Evolutionary conservation across 495 filamentous ascomycete species (phyloP), one percentile per base, ranked within the genome.

Genomic region (Mytilinidion resinicola): DNA sequence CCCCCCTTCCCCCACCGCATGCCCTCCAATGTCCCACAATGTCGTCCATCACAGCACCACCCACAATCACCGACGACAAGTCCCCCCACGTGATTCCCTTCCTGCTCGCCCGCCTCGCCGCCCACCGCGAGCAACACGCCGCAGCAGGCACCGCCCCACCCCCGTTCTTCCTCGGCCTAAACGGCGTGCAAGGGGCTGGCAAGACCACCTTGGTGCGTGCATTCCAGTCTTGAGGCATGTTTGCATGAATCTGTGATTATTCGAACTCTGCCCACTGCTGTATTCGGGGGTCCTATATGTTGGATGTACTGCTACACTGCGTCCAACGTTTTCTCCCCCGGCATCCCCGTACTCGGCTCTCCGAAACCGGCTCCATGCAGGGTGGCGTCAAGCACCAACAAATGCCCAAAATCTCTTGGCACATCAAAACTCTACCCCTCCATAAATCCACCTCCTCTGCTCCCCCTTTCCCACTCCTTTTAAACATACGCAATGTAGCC

Each of bases 11-110:
- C 25, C 25, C 25, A 30, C 25, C 25, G 6, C 25, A 30, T 30
- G 25, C 25, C 2, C 25, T 30, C 17, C 9, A 51, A 0, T 7
- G 2, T 11, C 38, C 51, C 39, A 53, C 15, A 35, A 53, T 53
- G 20, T 15, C 36, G 37, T 39, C 33, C 15, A 41, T n/a, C 50
- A 41, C 37, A 25, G 1, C 41, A 2, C 53, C 80, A 76, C 62
- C 76, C n/a, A 69, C 77, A 44, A 82, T 89, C 56, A 72, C 89
- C 62, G 88, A 92, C 74, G 91, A 93, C 78, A 95, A 91, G 70
- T 90, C 87, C n/a, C 81, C 85, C 17, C 77, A 88, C 75, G 91
- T 89, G 77, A 84, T 92, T 58, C 86, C 89, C 12, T 96, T 95
- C 71, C 85, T 96, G 58, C 77, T 95, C 12, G 77, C 82, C 34